Evolutionary conservation across 2,329 filamentous ascomycete species (phyloP).

Genomic region (Diaporthe vexans): DNA sequence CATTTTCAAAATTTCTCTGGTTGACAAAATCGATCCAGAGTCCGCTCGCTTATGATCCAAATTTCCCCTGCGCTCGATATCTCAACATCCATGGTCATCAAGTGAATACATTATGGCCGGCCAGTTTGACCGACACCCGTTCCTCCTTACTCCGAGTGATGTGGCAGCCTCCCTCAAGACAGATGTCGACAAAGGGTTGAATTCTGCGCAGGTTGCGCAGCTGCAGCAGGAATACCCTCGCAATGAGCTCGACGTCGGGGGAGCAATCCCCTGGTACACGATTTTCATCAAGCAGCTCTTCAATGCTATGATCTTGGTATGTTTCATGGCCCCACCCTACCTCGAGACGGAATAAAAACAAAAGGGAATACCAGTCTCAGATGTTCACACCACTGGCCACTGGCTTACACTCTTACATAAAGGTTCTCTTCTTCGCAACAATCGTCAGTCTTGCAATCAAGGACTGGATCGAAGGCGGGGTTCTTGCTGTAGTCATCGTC

Average conservation of each 20-base stretch:
- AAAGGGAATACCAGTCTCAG: background rate
- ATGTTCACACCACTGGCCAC: constrained; percentile 49
- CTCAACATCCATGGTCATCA: constrained; percentile 29
- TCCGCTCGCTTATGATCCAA: constrained; percentile 24
- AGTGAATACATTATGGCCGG: constrained; percentile 55
- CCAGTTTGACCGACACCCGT: constrained; percentile 69
- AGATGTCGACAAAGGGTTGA: constrained; percentile 77
- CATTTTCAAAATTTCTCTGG: background rate
- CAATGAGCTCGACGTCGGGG: constrained; percentile 80
- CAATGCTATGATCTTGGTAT: constrained; percentile 82
- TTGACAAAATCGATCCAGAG: background rate
- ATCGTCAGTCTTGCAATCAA: constrained; percentile 76
- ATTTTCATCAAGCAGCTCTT: constrained; percentile 80
- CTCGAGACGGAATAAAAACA: background rate
- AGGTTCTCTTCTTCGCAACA: constrained; percentile 85
- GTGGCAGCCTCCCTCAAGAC: constrained; percentile 74
- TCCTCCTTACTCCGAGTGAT: constrained; percentile 72
- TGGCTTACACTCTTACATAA: constrained; percentile 60
- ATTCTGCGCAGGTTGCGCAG: constrained; percentile 69
- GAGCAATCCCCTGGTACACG: constrained; percentile 77
- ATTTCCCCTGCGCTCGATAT: background rate
- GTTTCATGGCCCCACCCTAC: constrained; percentile 46
- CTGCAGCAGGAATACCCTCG: constrained; percentile 72
- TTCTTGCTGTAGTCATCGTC: constrained; percentile 55
- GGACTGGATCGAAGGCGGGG: constrained; percentile 56